These are phyloP conservation scores for Pichia sp. DNA, from an alignment of 1,139 yeast genomes.

Conservation along the genomic window DNA sequence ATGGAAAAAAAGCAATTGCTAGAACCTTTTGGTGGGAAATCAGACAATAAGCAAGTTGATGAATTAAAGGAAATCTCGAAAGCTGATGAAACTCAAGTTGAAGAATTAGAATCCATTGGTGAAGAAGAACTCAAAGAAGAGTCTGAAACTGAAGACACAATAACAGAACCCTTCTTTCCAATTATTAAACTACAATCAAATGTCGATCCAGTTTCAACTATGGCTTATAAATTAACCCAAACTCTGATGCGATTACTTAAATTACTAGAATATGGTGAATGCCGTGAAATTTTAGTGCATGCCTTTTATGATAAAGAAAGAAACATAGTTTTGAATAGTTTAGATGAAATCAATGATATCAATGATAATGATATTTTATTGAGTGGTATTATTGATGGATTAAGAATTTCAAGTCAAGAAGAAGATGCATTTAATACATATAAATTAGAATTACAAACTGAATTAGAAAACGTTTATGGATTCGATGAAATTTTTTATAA, in stretches of 20 bases:
- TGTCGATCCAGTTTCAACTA: neutral
- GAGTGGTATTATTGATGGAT: conserved; percentile 59
- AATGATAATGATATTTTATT: conserved; percentile 31
- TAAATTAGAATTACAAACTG: conserved; percentile 18
- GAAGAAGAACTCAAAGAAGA: neutral
- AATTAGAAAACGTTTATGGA: conserved; percentile 14
- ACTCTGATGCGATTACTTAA: conserved; percentile 29
- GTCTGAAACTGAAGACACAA: neutral
- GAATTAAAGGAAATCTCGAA: no score
- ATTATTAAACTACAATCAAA: neutral
- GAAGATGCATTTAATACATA: conserved; percentile 21
- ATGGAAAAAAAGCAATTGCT: no score
- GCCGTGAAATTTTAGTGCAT: conserved; percentile 57
- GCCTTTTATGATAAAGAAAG: conserved; percentile 31
- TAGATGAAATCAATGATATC: neutral
- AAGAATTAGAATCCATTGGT: neutral
- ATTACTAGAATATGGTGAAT: conserved; percentile 42
- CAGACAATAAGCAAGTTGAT: no score
- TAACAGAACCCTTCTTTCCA: neutral
- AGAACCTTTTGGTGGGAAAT: no score
- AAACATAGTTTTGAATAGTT: conserved; percentile 2
- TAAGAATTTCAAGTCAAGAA: conserved; percentile 26
- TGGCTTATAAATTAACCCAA: conserved; percentile 12
- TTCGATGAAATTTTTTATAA: conserved; percentile 17
- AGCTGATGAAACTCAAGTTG: no score